Base-by-base conservation (phyloP, 805 yeast species). In the Lipomyces starkeyi region DNA sequence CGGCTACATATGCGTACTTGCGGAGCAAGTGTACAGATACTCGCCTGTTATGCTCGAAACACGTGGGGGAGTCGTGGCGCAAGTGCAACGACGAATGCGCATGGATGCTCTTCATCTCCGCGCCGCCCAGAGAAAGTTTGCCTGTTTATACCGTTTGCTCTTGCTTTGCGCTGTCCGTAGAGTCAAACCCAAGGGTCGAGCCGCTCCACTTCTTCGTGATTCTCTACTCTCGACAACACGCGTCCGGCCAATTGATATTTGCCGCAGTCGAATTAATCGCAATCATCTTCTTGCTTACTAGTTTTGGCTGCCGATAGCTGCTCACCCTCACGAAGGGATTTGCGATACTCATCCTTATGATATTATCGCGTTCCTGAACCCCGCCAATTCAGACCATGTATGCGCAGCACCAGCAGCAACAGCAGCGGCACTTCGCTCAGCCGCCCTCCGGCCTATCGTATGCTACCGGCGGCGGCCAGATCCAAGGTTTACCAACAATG, bases 371-470 rank as follows among this genome's bases (percentile, higher is more conserved):
- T 43, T n/a, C 22, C 22, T 43, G 49, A 7, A 55, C 22, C 34
- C 40, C 17, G 35, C 20, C 49, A 7, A 43, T 17, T 43, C 22
- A n/a, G 17, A 53, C 25, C 56, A 66, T 66, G 70, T 66, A 66
- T 60, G 70, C 70, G 40, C 67, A 43, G 49, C 49, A 66, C 52
- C 70, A 66, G 65, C 66, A 63, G 63, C 66, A 63, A 54, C 69
- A 65, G 67, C 69, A 65, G 64, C 71, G 66, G 63, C 71, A 68
- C 58, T 68, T 65, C 35, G 63, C 53, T 35, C 49, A 55, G 58
- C 60, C 71, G 47, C 40, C 68, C 9, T 59, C 66, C 22, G 61
- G 25, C 57, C 62, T 65, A 55, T 58, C 69, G 11, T 68, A 47
- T 52, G n/a, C 66, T 35, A 47, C 66, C 11, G 32, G 61, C 11